Base-by-base conservation (phyloP, 495 filamentous ascomycete genomes). In the Pyronema omphalodes region DNA sequence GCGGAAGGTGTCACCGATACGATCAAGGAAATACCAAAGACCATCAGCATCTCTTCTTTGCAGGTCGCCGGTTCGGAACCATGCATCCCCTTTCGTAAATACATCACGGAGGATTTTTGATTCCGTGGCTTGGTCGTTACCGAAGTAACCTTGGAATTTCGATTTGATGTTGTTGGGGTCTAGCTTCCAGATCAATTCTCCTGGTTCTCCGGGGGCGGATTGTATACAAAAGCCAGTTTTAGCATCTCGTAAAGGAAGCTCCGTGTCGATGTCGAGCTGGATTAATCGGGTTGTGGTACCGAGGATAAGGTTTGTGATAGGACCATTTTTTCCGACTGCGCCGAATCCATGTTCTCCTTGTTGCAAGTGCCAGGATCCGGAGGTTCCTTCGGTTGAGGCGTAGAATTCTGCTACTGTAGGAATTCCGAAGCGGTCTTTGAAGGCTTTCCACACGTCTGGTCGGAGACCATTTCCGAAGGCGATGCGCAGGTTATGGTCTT, bases 391-490 rank as follows among this genome's bases (percentile, higher is more conserved):
- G 0, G 91, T 96, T 0, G 88, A 76, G 19, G 79, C 80, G 66
- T 96, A 98, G 68, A 98, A 94, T 65, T 98, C 91, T 47, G 73
- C 79, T 53, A 98, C 78, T 0, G 76, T 79, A 8, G 79, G 71
- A 54, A 98, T 82, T 37, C 77, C 79, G 67, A 94, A 98, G 48
- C 91, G 86, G 37, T 83, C 73, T 66, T 88, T 86, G 70, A 98
- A 91, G 1, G 69, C 70, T 12, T 83, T 76, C 91, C 91, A 98
- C 34, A 96, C 79, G 61, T 98, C 91, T 0, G 89, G 88, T 0
- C 91, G 79, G 19, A 98, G 70, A 12, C 91, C 91, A 60, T 98
- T 98, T 7, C 91, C 91, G 54, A 89, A 85, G 0, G 87, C 89
- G n/a, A 84, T 43, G 3, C 82, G 80, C 4, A 96, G 74, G 0